phyloP scores from a whole-genome alignment of 108 stramenopile genomes.

The Skeletonema marinoi region DNA sequence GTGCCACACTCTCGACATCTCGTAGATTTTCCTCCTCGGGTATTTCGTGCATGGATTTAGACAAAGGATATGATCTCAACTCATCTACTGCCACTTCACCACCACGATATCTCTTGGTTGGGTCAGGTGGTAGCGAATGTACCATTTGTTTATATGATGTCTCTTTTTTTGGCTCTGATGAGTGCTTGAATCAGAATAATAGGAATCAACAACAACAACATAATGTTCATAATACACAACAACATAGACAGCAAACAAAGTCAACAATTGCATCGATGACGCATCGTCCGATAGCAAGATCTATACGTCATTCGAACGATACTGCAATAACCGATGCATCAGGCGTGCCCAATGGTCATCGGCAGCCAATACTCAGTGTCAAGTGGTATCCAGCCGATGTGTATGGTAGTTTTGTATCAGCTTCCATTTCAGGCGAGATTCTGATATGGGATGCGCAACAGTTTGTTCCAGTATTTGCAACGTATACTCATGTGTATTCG shows the following conservation, averaged over 20 bases:
- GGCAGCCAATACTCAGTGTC: slow-evolving; percentile 47
- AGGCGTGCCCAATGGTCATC: slow-evolving; percentile 57
- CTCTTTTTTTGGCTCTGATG: slow-evolving; percentile 59
- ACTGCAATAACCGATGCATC: not conserved
- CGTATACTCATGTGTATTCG: slow-evolving; percentile 17
- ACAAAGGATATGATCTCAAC: slow-evolving; percentile 16
- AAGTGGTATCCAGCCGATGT: slow-evolving; percentile 83
- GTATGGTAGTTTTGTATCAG: slow-evolving; percentile 70
- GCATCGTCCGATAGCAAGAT: slow-evolving; percentile 60
- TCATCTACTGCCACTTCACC: not conserved
- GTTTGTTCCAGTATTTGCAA: slow-evolving; percentile 42
- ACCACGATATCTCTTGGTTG: slow-evolving; percentile 70
- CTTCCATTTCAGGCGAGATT: slow-evolving; percentile 56
- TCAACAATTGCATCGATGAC: slow-evolving; percentile 9
- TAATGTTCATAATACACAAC: not conserved
- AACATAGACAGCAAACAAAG: not conserved
- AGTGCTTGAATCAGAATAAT: slow-evolving; percentile 21
- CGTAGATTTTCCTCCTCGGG: slow-evolving; percentile 9
- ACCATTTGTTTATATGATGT: slow-evolving; percentile 73
- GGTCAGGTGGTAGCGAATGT: slow-evolving; percentile 56
- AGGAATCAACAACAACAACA: not conserved
- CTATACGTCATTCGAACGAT: slow-evolving; percentile 30
- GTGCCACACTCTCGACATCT: not conserved
- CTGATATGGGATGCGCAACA: slow-evolving; percentile 77
- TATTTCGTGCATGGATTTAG: slow-evolving; percentile 44